Percentiles rank a stretch among this genome's conserved stretches.
Conservation (phyloP, 352 stramenopile species). For the Paralagenidium karlingii region DNA sequence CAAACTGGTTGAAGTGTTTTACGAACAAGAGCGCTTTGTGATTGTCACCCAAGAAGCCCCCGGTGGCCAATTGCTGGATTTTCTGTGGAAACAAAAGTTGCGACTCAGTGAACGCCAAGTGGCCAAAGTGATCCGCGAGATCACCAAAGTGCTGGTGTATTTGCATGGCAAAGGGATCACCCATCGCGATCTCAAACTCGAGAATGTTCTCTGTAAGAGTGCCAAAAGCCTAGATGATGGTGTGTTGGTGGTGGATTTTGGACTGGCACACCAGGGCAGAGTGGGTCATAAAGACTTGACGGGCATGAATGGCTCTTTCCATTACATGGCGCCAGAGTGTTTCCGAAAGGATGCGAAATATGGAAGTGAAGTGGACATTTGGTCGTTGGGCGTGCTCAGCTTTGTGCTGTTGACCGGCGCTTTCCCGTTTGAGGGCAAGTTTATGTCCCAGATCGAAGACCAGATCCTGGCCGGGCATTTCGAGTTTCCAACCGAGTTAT, state of each 20-base stretch:
- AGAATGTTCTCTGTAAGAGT: slow-evolving; percentile 65
- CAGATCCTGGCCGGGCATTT: slow-evolving; percentile 60
- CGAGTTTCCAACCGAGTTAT: slow-evolving; percentile 32
- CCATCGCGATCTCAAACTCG: slow-evolving; percentile 72
- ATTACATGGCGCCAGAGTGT: slow-evolving; percentile 82
- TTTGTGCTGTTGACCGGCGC: slow-evolving; percentile 62
- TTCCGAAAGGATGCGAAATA: slow-evolving; percentile 46
- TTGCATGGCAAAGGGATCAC: slow-evolving; percentile 63
- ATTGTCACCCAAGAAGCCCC: slow-evolving; percentile 54
- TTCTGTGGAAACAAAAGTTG: slow-evolving; percentile 13
- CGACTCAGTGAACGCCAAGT: slow-evolving; percentile 47
- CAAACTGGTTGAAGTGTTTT: slow-evolving; percentile 45
- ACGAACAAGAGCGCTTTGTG: slow-evolving; percentile 46
- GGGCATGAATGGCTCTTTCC: slow-evolving; percentile 72
- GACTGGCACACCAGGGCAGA: slow-evolving; percentile 42
- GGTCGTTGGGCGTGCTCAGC: slow-evolving; percentile 61
- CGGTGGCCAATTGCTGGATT: slow-evolving; percentile 54
- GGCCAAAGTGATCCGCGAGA: slow-evolving; percentile 39
- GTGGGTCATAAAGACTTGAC: slow-evolving; percentile 29
- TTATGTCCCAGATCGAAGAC: slow-evolving; percentile 77
- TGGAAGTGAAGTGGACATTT: slow-evolving; percentile 56
- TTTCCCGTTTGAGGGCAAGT: slow-evolving; percentile 65
- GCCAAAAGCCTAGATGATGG: slow-evolving; percentile 21
- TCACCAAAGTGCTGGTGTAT: slow-evolving; percentile 52
- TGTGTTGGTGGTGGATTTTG: slow-evolving; percentile 73